Percentiles rank a stretch among this genome's conserved stretches.
phyloP scores from a whole-genome alignment of 1,284 basidiomycete genomes.

The Porodaedalea pini region DNA sequence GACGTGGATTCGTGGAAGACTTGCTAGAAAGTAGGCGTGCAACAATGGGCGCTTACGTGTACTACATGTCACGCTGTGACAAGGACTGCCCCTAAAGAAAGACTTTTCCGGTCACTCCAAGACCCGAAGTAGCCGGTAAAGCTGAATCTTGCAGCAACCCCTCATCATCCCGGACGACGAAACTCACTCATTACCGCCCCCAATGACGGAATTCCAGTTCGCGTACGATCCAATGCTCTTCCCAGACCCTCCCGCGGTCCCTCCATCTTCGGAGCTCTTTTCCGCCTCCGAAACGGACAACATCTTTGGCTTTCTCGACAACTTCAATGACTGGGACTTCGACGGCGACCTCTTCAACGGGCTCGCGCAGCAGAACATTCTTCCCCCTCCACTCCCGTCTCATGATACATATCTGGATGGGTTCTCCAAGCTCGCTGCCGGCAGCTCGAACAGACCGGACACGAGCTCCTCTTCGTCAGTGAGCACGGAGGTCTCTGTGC shows the following conservation, averaged over 20 bases:
- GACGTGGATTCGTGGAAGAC: not conserved
- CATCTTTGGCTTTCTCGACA: constrained; percentile 73
- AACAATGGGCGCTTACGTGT: not conserved
- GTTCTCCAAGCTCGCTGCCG: not conserved
- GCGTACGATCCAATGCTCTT: constrained; percentile 58
- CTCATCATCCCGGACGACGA: not conserved
- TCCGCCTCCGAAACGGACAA: constrained; percentile 67
- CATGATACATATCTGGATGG: constrained; percentile 3
- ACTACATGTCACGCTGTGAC: not conserved
- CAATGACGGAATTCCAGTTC: constrained; percentile 13
- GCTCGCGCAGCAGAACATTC: constrained; percentile 12
- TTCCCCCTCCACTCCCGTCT: not conserved
- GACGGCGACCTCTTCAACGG: constrained; percentile 26
- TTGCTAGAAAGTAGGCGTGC: not conserved
- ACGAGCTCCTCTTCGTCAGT: constrained; percentile 24
- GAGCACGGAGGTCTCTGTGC: constrained; percentile 6
- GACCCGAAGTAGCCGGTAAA: constrained; percentile 3
- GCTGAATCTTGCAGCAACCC: not conserved
- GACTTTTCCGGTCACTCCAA: not conserved
- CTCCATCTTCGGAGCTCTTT: constrained; percentile 71
- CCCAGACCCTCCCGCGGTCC: constrained; percentile 55
- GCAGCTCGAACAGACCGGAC: not conserved
- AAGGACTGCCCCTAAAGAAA: not conserved
- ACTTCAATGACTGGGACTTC: constrained; percentile 61
- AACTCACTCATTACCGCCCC: not conserved